A percentile compares a stretch with the other conserved stretches of the same genome.
Evolutionary conservation across 2,329 filamentous ascomycete species (phyloP).

Genomic region (Lachnellula occidentalis): DNA sequence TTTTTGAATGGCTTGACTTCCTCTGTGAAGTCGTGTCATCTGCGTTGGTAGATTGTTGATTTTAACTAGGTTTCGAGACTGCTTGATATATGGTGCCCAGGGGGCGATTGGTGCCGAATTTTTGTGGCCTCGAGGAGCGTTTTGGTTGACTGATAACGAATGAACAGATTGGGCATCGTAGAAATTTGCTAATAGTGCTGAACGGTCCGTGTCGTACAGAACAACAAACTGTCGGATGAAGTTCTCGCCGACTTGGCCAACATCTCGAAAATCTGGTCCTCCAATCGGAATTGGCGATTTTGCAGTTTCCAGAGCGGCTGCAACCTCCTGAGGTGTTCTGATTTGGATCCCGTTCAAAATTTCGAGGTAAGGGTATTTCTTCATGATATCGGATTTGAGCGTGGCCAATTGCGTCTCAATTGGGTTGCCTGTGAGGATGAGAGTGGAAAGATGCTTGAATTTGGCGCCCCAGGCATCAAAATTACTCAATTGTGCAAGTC

Average conservation of each 20-base stretch:
- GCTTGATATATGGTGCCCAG: constrained; percentile 72
- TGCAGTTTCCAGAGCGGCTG: constrained; percentile 42
- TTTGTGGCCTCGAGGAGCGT: constrained; percentile 44
- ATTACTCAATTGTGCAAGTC: constrained; percentile 61
- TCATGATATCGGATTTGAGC: constrained; percentile 66
- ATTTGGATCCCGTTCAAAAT: constrained; percentile 71
- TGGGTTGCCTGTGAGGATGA: constrained; percentile 74
- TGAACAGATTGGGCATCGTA: constrained; percentile 76
- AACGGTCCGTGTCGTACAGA: constrained; percentile 67
- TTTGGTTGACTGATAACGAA: constrained; percentile 67
- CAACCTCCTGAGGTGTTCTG: constrained; percentile 65
- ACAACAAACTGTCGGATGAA: constrained; percentile 72
- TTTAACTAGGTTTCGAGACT: constrained; percentile 71
- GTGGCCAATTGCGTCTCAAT: constrained; percentile 55
- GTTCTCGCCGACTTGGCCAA: constrained; percentile 65
- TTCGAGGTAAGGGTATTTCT: constrained; percentile 78
- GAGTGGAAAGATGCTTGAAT: constrained; percentile 72
- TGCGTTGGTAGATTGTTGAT: constrained; percentile 57
- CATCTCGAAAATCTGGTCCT: constrained; percentile 67
- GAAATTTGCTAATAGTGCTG: constrained; percentile 55
- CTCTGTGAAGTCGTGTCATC: constrained; percentile 60
- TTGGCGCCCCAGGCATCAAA: constrained; percentile 74
- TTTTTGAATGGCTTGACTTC: constrained; percentile 58
- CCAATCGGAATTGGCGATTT: constrained; percentile 56
- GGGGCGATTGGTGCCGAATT: constrained; percentile 41